These are phyloP conservation scores for Jasminum sambac DNA, from an alignment of 257 asterid species.

Conservation along the genomic window DNA sequence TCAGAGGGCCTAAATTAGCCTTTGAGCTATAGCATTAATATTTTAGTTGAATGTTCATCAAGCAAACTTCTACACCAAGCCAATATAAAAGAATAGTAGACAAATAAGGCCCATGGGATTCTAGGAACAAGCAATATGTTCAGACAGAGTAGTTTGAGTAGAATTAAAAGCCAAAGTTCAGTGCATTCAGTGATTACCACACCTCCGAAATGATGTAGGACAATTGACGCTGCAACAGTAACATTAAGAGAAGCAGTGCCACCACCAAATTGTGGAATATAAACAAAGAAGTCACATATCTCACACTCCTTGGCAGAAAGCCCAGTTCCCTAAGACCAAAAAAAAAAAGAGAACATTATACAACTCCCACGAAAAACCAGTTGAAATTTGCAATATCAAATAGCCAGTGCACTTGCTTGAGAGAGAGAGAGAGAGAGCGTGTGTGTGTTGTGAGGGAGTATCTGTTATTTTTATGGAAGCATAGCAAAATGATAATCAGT, in stretches of 20 bases:
- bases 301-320: constrained; percentile 94
- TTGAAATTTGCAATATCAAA: constrained; percentile 10
- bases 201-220: constrained; percentile 96
- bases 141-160: background rate
- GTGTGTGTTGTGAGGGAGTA: no score
- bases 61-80: background rate
- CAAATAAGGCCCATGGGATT: background rate
- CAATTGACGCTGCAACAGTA: constrained; percentile 91
- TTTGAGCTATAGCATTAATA: background rate
- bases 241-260: constrained; percentile 97
- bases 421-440: no score
- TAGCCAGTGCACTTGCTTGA: background rate
- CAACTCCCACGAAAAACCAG: background rate
- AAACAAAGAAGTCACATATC: constrained; percentile 88
- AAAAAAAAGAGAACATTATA: constrained; percentile 17
- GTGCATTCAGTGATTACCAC: constrained; percentile 2
- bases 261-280: constrained; percentile 93
- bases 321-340: constrained; percentile 70
- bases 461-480: background rate
- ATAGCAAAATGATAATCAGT: background rate
- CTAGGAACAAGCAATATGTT: background rate
- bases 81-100: background rate
- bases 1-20: no score
- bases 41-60: background rate
- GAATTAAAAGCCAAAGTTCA: constrained; percentile 2